Evolutionary conservation across 352 stramenopile species (phyloP), one percentile per base, ranked within the genome.

Genomic region (Globisporangium iwayamae): DNA sequence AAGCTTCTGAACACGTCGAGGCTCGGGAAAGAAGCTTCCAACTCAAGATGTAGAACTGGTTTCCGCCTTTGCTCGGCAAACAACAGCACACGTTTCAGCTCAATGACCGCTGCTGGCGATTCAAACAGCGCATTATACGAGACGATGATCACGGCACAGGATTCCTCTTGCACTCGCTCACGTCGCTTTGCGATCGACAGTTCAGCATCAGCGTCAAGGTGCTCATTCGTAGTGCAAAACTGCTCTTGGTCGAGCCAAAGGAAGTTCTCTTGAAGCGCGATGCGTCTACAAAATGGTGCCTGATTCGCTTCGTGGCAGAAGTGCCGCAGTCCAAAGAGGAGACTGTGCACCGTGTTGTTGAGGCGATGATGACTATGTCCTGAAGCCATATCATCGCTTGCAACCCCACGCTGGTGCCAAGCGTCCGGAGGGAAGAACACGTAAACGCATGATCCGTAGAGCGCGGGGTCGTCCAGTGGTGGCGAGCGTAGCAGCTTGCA

Each of bases 121-220:
- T 63, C 70, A 48, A 76, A 81, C 4, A 81, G 45, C 8, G 60
- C 56, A 46, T 81, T 81, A 48, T 71, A 76, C 7, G 71, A 67
- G 11, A 72, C 43, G 2, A 81, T 16, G 7, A 81, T 55, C 11
- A 72, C 59, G 1, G 71, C 71, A 71, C 66, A 78, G 14, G 56
- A 73, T 10, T 54, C 18, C 5, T 52, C 38, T n/a, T 70, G 60
- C 10, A 73, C 50, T 3, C 22, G 36, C 1, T 16, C 54, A 38
- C 32, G 32, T 30, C 14, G 18, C 13, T 38, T n/a, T 32, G 18
- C 34, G 7, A 16, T 59, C 32, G n/a, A 14, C 3, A 11, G 2
- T n/a, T 43, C 20, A 3, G 10, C 28, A 2, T 54, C 58, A n/a
- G 16, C 20, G 11, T n/a, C 28, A 16, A 28, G 25, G 4, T 41